Base-by-base conservation (phyloP, 2,329 filamentous ascomycete species). In the Apiospora koreana region DNA sequence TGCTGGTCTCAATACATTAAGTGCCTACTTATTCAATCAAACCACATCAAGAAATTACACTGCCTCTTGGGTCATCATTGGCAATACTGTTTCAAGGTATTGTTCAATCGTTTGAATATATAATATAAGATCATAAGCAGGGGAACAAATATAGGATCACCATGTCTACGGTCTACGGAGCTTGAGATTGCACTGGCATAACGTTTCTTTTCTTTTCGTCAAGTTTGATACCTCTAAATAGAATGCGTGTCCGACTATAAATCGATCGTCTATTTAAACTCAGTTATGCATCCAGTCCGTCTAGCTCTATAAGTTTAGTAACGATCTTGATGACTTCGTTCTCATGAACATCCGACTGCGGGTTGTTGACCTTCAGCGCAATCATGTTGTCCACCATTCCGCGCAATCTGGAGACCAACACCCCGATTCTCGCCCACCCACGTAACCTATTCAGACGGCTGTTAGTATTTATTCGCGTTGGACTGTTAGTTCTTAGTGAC, bases 341-440 rank as follows among this genome's bases (percentile, higher is more conserved):
- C 62, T 86, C 83, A 70, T 83, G 83, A 45, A 91, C 78, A 64
- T 90, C 88, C 70, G 88, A 79, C 16, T 86, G 86, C 0, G 93
- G 93, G 73, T 93, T 90, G 79, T 95, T 93, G 66, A 98, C 90
- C 81, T 94, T 94, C 74, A 88, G 86, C 70, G 92, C 92, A 76
- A 99, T 88, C 72, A 97, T 86, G 74, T 92, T 89, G 83, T 99
- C 96, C 69, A 99, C 86, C 91, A 98, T 93, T 70, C 91, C 90
- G 73, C 96, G 87, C 74, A 99, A 81, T 72, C 95, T 86, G 64
- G 92, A 93, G 2, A 97, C 92, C 74, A 99, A 81, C 16, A 98
- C 95, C 41, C 95, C 96, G 73, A 99, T 96, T 65, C 96, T 89
- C 1, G 96, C 95, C 96, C 96, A 99, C 0, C 96, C 96, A 31